Percentiles rank a stretch among this genome's conserved stretches.
Evolutionary conservation across 768 basidiomycete genomes (phyloP).

Genomic region (Naganishia randhawae): DNA sequence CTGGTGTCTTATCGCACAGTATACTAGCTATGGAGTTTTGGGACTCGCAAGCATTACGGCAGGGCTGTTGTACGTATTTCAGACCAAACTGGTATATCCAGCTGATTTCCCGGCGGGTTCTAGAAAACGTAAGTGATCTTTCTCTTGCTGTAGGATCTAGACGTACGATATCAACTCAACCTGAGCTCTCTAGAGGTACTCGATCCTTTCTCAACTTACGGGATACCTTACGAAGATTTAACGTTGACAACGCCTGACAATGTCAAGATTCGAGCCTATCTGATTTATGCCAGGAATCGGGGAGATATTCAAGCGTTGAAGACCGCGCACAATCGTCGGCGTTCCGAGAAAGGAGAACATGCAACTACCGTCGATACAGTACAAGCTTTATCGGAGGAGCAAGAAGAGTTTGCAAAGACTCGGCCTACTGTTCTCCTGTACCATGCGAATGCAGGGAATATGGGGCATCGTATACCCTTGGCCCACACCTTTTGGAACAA

Average conservation of each 20-base stretch:
- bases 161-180: background rate
- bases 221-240: slow-evolving; percentile 71
- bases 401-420: slow-evolving; percentile 36
- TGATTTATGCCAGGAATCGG: slow-evolving; percentile 60
- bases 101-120: slow-evolving; percentile 77
- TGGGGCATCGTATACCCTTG: slow-evolving; percentile 83
- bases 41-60: slow-evolving; percentile 41
- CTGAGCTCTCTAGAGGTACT: slow-evolving; percentile 60
- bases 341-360: background rate
- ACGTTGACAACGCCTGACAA: slow-evolving; percentile 69
- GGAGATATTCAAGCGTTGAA: slow-evolving; percentile 11
- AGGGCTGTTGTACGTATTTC: slow-evolving; percentile 76
- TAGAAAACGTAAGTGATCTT: slow-evolving; percentile 61
- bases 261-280: slow-evolving; percentile 68
- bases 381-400: slow-evolving; percentile 17
- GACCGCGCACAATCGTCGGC: background rate
- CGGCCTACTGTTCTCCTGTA: slow-evolving; percentile 90
- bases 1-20: background rate
- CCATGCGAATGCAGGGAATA: slow-evolving; percentile 64
- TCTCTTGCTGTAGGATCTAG: background rate
- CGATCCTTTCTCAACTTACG: slow-evolving; percentile 61
- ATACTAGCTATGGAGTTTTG: background rate
- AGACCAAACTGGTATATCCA: slow-evolving; percentile 86
- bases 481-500: slow-evolving; percentile 74
- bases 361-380: slow-evolving; percentile 2